Conservation (phyloP, 495 filamentous ascomycete species). For the Penicillium angulare region DNA sequence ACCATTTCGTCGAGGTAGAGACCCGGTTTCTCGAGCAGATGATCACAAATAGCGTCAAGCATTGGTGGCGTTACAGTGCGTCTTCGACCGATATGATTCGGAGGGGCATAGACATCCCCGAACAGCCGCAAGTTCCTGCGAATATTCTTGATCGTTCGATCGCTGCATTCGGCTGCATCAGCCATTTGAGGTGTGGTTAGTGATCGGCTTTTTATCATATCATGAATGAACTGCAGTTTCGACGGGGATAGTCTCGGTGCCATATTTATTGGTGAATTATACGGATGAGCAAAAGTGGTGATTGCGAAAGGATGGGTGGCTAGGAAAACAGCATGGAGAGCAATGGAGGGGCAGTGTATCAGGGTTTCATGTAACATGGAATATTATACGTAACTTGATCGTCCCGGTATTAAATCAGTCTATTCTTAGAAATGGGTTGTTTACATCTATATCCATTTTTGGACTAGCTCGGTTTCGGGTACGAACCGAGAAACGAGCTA, state of each 20-base stretch:
- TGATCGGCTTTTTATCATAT: constrained; percentile 4
- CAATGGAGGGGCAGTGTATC: too few relatives aligned
- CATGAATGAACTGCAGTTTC: constrained; percentile 1
- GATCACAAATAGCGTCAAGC: constrained; percentile 12
- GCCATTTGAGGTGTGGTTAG: constrained; percentile 4
- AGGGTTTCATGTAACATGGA: too few relatives aligned
- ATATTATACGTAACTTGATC: too few relatives aligned
- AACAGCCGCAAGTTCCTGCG: constrained; percentile 24
- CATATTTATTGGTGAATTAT: too few relatives aligned
- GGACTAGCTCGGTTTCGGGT: too few relatives aligned
- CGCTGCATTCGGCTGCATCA: not conserved
- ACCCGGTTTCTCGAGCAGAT: not conserved
- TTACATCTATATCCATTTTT: too few relatives aligned
- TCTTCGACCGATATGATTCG: constrained; percentile 9
- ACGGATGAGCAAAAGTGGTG: too few relatives aligned
- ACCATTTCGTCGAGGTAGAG: constrained; percentile 21
- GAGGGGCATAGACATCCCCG: constrained; percentile 17
- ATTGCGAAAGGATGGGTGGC: too few relatives aligned
- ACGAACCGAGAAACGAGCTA: too few relatives aligned
- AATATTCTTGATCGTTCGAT: constrained; percentile 16
- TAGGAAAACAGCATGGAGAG: too few relatives aligned
- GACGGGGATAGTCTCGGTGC: not conserved
- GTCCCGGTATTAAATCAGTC: too few relatives aligned
- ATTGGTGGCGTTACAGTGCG: constrained; percentile 24
- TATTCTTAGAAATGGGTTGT: too few relatives aligned